Evolutionary conservation across 768 basidiomycete genomes (phyloP).

Genomic region (Auriculariales sp.): DNA sequence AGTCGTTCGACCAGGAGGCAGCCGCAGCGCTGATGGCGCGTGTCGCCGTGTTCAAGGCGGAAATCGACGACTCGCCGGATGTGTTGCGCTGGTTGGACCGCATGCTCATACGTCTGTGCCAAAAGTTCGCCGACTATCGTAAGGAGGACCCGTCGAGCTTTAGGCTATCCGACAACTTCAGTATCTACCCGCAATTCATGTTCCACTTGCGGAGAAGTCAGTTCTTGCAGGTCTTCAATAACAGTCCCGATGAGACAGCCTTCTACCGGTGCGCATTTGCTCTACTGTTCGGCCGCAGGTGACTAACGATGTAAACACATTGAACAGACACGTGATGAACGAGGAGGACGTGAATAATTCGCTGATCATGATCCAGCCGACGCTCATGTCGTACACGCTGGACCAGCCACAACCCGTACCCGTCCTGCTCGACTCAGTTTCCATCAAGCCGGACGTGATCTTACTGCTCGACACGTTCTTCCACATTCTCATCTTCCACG

Average conservation of each 20-base stretch:
- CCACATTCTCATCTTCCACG: conserved; percentile 99
- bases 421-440: conserved; percentile 91
- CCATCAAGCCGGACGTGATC: conserved; percentile 93
- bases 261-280: conserved; percentile 65
- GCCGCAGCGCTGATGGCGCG: conserved; percentile 96
- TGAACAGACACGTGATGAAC: conserved; percentile 73
- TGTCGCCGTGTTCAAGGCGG: conserved; percentile 98
- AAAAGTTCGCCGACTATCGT: conserved; percentile 97
- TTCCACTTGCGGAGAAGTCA: conserved; percentile 96
- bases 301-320: too few species aligned
- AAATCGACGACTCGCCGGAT: conserved; percentile 95
- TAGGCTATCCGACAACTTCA: conserved; percentile 87
- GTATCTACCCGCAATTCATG: conserved; percentile 99
- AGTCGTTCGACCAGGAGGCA: conserved; percentile 95
- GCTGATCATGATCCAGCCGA: conserved; percentile 98
- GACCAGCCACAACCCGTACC: conserved; percentile 76
- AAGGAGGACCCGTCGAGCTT: conserved; percentile 96
- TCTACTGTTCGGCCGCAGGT: conserved; percentile 3
- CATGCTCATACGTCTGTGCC: conserved; percentile 96
- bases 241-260: conserved; percentile 98
- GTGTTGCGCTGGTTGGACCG: conserved; percentile 94
- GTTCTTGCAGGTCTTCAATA: conserved; percentile 98
- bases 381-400: conserved; percentile 95
- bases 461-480: conserved; percentile 97
- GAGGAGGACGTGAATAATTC: conserved; percentile 99